Conservation (phyloP, 257 asterid species). For the Catharanthus roseus region DNA sequence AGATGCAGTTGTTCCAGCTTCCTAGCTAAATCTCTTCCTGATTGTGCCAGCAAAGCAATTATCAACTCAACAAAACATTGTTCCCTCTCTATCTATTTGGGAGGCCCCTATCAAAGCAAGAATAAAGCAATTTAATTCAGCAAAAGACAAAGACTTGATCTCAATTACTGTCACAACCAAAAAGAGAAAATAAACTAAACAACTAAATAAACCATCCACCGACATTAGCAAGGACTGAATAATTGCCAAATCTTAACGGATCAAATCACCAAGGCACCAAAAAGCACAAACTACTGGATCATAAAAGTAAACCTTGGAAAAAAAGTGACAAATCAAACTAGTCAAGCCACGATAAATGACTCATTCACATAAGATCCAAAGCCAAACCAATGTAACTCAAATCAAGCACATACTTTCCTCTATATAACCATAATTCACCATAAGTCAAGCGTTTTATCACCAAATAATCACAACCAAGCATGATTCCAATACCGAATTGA, state of each 20-base stretch:
- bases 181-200: not conserved
- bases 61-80: not conserved
- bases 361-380: conserved; percentile 4
- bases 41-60: not conserved
- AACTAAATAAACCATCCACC: not conserved
- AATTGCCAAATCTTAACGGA: not conserved
- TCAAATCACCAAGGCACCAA: not conserved
- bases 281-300: not conserved
- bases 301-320: not conserved
- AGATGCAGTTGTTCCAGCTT: not conserved
- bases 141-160: not conserved
- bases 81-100: not conserved
- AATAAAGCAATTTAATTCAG: not conserved
- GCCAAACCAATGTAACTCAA: not conserved
- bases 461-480: not conserved
- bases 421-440: not conserved
- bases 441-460: not conserved
- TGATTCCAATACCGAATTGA: not conserved
- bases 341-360: not conserved
- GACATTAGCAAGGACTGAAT: not conserved
- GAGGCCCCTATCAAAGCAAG: not conserved
- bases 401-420: not conserved
- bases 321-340: not conserved
- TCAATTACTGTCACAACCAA: not conserved
- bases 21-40: conserved; percentile 2